A percentile compares a stretch with the other conserved stretches of the same genome.
phyloP scores from a whole-genome alignment of 1,284 basidiomycete species.

The Ustilago shanxiensis region DNA sequence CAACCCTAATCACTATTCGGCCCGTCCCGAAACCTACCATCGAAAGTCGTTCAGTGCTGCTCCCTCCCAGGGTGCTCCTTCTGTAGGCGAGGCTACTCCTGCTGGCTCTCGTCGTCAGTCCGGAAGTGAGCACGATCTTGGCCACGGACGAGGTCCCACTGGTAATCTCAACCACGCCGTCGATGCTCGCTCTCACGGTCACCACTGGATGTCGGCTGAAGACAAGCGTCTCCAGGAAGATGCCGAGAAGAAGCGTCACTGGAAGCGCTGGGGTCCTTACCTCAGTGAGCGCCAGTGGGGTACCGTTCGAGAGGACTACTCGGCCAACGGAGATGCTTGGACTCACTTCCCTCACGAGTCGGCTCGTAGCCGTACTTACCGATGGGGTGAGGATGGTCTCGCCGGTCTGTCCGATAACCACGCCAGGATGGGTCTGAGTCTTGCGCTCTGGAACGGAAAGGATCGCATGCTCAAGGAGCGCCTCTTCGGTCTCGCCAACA shows the following conservation, averaged over 20 bases:
- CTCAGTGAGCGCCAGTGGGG: constrained; percentile 98
- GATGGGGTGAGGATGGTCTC: constrained; percentile 98
- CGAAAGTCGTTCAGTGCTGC: constrained; percentile 51
- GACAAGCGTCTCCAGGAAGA: constrained; percentile 75
- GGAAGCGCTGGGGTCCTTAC: constrained; percentile 99
- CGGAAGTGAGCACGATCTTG: constrained; percentile 45
- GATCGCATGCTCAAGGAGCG: constrained; percentile 97
- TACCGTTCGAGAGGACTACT: constrained; percentile 98
- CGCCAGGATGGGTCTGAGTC: constrained; percentile 87
- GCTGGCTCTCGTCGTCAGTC: constrained; percentile 40
- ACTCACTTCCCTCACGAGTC: constrained; percentile 96
- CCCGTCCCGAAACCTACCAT: constrained; percentile 61
- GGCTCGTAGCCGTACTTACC: constrained; percentile 90
- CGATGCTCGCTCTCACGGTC: constrained; percentile 39
- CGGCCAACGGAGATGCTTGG: constrained; percentile 95
- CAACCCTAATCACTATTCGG: constrained; percentile 63
- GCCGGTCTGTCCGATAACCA: constrained; percentile 97
- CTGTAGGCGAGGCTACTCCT: constrained; percentile 31
- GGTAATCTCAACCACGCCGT: constrained; percentile 41
- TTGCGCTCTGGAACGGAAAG: constrained; percentile 94
- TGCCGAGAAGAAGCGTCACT: constrained; percentile 79
- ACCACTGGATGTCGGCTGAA: constrained; percentile 63
- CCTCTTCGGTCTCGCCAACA: constrained; percentile 91
- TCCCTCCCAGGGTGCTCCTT: constrained; percentile 23
- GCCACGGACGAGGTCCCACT: constrained; percentile 55